phyloP scores from a whole-genome alignment of 805 yeast genomes.

The Grigorovia yakushimaensis region DNA sequence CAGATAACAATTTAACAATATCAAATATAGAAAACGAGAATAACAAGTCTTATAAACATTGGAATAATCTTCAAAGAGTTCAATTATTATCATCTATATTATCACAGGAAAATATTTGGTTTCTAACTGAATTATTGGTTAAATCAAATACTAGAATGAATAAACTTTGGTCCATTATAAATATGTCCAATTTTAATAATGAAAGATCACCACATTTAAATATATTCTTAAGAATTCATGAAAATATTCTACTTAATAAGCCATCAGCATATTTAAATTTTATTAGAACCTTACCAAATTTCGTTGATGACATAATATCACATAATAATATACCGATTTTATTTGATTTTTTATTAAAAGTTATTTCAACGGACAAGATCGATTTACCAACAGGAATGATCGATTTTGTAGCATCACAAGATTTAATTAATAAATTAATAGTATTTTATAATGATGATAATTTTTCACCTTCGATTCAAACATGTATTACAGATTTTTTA shows the following conservation, averaged over 20 bases:
- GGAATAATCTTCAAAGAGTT: neutral
- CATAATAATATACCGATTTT: constrained; percentile 84
- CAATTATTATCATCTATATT: constrained; percentile 58
- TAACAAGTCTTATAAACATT: too few species aligned
- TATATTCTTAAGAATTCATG: constrained; percentile 79
- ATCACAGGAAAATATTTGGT: constrained; percentile 76
- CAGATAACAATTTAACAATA: neutral
- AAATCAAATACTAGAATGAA: constrained; percentile 55
- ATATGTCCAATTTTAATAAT: constrained; percentile 42
- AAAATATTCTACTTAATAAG: constrained; percentile 75
- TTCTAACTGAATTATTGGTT: constrained; percentile 79
- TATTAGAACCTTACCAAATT: constrained; percentile 40
- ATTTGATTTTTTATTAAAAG: constrained; percentile 81
- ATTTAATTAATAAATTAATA: constrained; percentile 61
- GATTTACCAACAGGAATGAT: constrained; percentile 84
- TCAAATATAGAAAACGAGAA: too few species aligned
- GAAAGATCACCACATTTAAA: constrained; percentile 68
- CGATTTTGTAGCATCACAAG: constrained; percentile 65
- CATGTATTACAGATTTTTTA: constrained; percentile 88
- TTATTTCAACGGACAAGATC: constrained; percentile 85
- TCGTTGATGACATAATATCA: constrained; percentile 51
- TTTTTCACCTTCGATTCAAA: constrained; percentile 55
- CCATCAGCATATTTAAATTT: constrained; percentile 32
- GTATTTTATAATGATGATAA: constrained; percentile 51
- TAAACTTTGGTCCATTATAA: constrained; percentile 71